phyloP scores from a whole-genome alignment of 331 rosid species.

The Cydonia oblonga region DNA sequence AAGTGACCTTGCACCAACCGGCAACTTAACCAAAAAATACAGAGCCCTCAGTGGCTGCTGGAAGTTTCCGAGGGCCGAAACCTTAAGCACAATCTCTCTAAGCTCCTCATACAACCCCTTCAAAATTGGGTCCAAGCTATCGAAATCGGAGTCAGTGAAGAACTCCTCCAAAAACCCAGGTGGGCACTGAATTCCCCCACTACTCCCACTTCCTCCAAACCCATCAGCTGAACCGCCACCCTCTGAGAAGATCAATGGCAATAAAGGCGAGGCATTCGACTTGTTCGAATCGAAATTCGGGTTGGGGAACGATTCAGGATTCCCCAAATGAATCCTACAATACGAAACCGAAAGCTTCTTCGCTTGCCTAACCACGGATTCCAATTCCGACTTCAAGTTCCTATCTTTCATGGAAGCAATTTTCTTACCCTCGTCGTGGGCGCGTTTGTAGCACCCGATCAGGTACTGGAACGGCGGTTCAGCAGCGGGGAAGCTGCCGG shows the following conservation, averaged over 20 bases:
- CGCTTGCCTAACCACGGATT: constrained; percentile 45
- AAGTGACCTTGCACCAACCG: constrained; percentile 70
- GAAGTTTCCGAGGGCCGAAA: constrained; percentile 87
- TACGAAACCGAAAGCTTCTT: constrained; percentile 66
- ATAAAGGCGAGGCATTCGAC: constrained; percentile 35
- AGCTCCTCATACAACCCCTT: constrained; percentile 77
- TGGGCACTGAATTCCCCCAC: constrained; percentile 48
- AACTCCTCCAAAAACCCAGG: constrained; percentile 93
- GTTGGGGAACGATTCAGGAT: constrained; percentile 57
- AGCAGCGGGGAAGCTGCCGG: constrained; percentile 25
- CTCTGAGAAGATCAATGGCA: constrained; percentile 63
- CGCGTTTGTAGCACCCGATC: constrained; percentile 66
- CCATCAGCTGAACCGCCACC: constrained; percentile 40
- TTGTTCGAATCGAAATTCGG: background rate
- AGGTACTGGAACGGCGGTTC: constrained; percentile 67
- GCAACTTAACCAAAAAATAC: constrained; percentile 66
- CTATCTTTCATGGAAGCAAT: constrained; percentile 65
- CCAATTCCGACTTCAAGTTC: constrained; percentile 49
- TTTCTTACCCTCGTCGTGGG: constrained; percentile 65
- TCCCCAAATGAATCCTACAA: constrained; percentile 68
- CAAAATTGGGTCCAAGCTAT: constrained; percentile 60
- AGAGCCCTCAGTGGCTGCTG: constrained; percentile 76
- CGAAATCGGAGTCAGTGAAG: constrained; percentile 68
- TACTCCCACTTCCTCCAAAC: constrained; percentile 31
- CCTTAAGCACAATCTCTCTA: constrained; percentile 73